These are phyloP conservation scores for Microdochium paspali DNA, from an alignment of 2,329 filamentous ascomycete genomes.

Conservation along the genomic window DNA sequence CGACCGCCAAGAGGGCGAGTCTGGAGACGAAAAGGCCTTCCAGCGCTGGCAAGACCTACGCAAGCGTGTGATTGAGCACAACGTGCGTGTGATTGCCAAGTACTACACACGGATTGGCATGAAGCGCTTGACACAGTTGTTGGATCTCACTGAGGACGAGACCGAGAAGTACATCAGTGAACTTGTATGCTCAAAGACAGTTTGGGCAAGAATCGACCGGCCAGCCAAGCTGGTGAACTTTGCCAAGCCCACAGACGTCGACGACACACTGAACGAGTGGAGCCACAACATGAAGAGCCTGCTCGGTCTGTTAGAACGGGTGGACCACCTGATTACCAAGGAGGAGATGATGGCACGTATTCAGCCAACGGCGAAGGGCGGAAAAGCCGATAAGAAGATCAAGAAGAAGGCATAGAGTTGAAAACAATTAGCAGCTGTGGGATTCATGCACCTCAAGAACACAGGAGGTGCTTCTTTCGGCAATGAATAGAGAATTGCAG, in stretches of 20 bases:
- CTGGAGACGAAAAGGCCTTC: slow-evolving; percentile 69
- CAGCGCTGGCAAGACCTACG: slow-evolving; percentile 89
- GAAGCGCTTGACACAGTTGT: slow-evolving; percentile 76
- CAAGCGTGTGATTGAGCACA: slow-evolving; percentile 98
- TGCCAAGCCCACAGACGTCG: slow-evolving; percentile 86
- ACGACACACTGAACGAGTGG: slow-evolving; percentile 97
- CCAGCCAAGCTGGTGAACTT: slow-evolving; percentile 90
- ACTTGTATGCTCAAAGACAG: slow-evolving; percentile 92
- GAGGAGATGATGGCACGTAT: slow-evolving; percentile 99
- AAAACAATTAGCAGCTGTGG: too few species aligned
- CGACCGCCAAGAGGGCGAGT: slow-evolving; percentile 52
- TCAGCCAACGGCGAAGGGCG: slow-evolving; percentile 49
- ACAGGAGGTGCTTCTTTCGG: too few species aligned
- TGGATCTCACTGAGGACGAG: slow-evolving; percentile 89
- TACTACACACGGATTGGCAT: slow-evolving; percentile 98
- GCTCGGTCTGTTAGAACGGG: slow-evolving; percentile 74
- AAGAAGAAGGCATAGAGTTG: slow-evolving; percentile 18
- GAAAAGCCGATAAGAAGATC: slow-evolving; percentile 27
- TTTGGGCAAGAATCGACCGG: slow-evolving; percentile 94
- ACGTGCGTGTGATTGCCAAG: slow-evolving; percentile 92
- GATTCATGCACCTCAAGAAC: too few species aligned
- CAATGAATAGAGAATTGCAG: too few species aligned
- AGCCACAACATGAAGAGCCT: slow-evolving; percentile 96
- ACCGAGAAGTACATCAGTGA: slow-evolving; percentile 99
- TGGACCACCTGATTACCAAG: slow-evolving; percentile 98